Percentiles rank a stretch among this genome's conserved stretches.
These are phyloP conservation scores for Apiospora kogelbergensis DNA, from an alignment of 2,329 filamentous ascomycete species.

Conservation along the genomic window DNA sequence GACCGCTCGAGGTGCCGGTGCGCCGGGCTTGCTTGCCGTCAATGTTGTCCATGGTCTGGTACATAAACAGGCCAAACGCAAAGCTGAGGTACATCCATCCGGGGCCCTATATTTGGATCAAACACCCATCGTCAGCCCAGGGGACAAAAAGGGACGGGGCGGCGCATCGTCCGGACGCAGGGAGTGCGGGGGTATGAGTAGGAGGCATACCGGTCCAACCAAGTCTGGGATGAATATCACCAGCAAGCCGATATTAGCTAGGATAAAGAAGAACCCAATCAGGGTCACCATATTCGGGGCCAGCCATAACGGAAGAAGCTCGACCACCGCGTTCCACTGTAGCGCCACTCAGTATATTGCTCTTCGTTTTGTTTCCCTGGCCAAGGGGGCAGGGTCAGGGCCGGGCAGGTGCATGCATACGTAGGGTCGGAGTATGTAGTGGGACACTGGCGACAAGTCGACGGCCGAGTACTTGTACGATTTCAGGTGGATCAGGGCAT, in stretches of 20 bases:
- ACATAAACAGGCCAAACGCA: slow-evolving; percentile 94
- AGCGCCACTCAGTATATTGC: slow-evolving; percentile 24
- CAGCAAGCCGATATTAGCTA: slow-evolving; percentile 75
- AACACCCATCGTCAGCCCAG: slow-evolving; percentile 15
- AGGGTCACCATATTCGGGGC: slow-evolving; percentile 98
- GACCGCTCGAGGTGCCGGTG: slow-evolving; percentile 89
- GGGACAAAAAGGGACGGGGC: neutral
- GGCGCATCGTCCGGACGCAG: neutral
- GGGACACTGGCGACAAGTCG: slow-evolving; percentile 90
- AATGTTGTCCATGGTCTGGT: slow-evolving; percentile 98
- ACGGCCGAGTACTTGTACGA: slow-evolving; percentile 97
- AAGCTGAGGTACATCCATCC: slow-evolving; percentile 96
- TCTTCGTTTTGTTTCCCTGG: slow-evolving; percentile 11
- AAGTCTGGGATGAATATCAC: slow-evolving; percentile 86
- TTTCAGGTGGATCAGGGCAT: slow-evolving; percentile 87
- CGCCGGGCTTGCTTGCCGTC: slow-evolving; percentile 96
- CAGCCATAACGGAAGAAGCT: slow-evolving; percentile 90
- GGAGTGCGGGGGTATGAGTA: neutral
- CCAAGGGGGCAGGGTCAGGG: neutral
- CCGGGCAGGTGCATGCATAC: slow-evolving; percentile 59
- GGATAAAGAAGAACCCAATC: slow-evolving; percentile 90
- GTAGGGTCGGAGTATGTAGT: slow-evolving; percentile 93
- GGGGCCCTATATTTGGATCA: slow-evolving; percentile 58
- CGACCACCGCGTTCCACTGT: slow-evolving; percentile 96
- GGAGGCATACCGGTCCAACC: slow-evolving; percentile 72